Base-by-base conservation (phyloP, 176 grass and related monocot species). In the Hordeum marinum region DNA sequence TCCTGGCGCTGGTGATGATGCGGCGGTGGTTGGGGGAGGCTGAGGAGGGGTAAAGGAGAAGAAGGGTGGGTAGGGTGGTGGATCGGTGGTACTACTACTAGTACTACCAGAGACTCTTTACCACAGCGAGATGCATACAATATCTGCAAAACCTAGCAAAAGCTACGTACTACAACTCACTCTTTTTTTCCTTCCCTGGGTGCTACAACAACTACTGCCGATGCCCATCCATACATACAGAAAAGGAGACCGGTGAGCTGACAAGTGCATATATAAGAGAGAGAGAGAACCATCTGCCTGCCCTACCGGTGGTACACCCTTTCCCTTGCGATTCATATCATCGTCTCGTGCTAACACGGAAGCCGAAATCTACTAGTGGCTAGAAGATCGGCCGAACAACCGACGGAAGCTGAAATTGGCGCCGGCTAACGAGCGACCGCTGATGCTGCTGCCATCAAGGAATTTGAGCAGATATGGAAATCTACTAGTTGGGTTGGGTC, bases 1-100 rank as follows among this genome's bases (percentile, higher is more conserved):
- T n/a, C n/a, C 14, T 15, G 45, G 13, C 17, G 46, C 46, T 50
- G 46, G 15, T 18, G 48, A 52, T 52, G 48, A 52, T 52, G 48
- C 48, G 15, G 48, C 48, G 78, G 29, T 90, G 63, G 83, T 71
- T 84, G 85, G 75, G 75, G 39, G 36, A n/a, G 43, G 59, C 57
- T 75, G 81, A 24, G 43, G 81, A 34, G 66, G 48, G 48, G 83
- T 43, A 60, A 59, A 90, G 65, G 80, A 13, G 20, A 54, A 55
- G 59, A 82, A 65, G 6, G 75, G 76, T 66, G 79, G 72, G 79
- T 65, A 57, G 60, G 70, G 67, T 79, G 70, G 67, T 79, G 84
- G 67, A 87, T 73, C 54, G 17, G 58, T 59, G 35, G 29, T 48
- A 60, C 37, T 34, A 6, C 62, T 34, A 37, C 2, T 70, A 24